phyloP scores from a whole-genome alignment of 1,284 basidiomycete genomes.

The Irpex lacteus region DNA sequence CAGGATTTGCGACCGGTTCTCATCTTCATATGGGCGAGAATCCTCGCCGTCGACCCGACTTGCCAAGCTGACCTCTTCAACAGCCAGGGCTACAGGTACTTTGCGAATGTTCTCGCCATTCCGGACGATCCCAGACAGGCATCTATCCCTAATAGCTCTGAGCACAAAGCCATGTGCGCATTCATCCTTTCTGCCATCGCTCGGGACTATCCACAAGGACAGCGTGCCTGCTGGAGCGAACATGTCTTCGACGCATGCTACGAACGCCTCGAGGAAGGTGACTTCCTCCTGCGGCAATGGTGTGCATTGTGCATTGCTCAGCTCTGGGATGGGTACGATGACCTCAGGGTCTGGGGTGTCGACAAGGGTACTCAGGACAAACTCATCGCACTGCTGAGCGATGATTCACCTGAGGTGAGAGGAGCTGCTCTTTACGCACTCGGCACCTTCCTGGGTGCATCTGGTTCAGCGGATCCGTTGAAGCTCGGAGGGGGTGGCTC shows the following conservation, averaged over 20 bases:
- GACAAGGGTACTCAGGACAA: slow-evolving; percentile 84
- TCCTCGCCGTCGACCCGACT: slow-evolving; percentile 91
- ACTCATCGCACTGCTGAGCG: slow-evolving; percentile 79
- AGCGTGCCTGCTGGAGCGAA: slow-evolving; percentile 83
- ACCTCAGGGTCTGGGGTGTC: slow-evolving; percentile 86
- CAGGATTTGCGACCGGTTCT: slow-evolving; percentile 96
- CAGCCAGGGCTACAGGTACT: slow-evolving; percentile 87
- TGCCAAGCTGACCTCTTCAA: slow-evolving; percentile 92
- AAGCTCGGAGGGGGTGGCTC: slow-evolving; percentile 83
- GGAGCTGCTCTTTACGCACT: slow-evolving; percentile 91
- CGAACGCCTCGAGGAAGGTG: slow-evolving; percentile 82
- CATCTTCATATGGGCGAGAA: slow-evolving; percentile 99
- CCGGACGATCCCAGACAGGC: slow-evolving; percentile 49
- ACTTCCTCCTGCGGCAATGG: slow-evolving; percentile 95
- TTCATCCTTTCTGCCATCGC: slow-evolving; percentile 95
- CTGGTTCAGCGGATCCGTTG: slow-evolving; percentile 65
- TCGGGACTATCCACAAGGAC: slow-evolving; percentile 85
- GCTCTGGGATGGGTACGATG: slow-evolving; percentile 93
- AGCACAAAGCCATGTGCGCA: slow-evolving; percentile 98
- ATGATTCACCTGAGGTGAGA: slow-evolving; percentile 92
- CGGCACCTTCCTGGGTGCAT: slow-evolving; percentile 91
- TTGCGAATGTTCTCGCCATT: slow-evolving; percentile 76
- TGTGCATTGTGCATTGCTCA: slow-evolving; percentile 91
- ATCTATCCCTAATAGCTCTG: slow-evolving; percentile 85
- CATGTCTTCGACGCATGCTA: slow-evolving; percentile 91